Evolutionary conservation across 108 stramenopile genomes (phyloP), one percentile per base, ranked within the genome.

Genomic region (Stephanodiscus triporus): DNA sequence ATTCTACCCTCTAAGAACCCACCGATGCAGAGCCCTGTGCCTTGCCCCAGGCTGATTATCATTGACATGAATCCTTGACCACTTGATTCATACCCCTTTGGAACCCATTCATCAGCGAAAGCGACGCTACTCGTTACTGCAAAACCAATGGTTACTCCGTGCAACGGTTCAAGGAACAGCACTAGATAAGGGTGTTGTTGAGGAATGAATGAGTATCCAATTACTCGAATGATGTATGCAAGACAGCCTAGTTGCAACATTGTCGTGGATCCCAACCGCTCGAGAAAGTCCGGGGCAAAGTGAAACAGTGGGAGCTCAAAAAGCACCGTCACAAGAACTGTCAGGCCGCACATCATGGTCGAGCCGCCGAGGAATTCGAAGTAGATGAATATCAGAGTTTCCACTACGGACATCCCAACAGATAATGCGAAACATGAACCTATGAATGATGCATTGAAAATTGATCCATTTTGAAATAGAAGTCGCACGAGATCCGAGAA

Each of bases 291-390:
- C 19, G 77, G 80, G 49, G 89, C 86, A 61, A 63, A 82, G 42
- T 86, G 78, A 73, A 90, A 90, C 9, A 90, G 22, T 9, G 87
- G 89, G 6, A 90, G 75, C 57, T 90, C 89, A 58, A 90, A 88
- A 13, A 90, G n/a, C 2, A 88, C 89, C 0, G 89, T 90, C 11
- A 90, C 71, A 43, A 65, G 47, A 27, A 86, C 86, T n/a, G 86
- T 81, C 2, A 84, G 37, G 13, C 86, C 86, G 19, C 66, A 70
- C 45, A 84, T 53, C 17, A 79, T 67, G 43, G 73, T 68, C 0
- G 77, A 78, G 45, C 83, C 83, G 0, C 83, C 83, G 29, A 84
- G 80, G 26, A 67, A 70, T 53, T 78, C 75, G 75, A 87, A 84
- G 55, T 78, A 87, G 42, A 82, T 51, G 51, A 87, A 87, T 29